phyloP scores from a whole-genome alignment of 2,329 filamentous ascomycete genomes.

The Fusarium domesticum region DNA sequence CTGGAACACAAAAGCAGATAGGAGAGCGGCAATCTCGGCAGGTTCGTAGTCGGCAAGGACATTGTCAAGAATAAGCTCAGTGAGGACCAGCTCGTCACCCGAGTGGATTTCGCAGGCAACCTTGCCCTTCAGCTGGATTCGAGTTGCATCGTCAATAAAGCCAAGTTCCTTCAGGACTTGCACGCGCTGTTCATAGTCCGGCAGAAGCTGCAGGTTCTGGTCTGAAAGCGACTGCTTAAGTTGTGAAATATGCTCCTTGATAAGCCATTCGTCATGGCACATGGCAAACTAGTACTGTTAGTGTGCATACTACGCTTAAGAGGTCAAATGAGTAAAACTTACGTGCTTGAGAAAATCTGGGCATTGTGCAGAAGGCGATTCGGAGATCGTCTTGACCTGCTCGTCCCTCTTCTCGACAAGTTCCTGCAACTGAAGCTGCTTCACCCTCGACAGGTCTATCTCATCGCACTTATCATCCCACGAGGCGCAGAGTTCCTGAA shows the following conservation, averaged over 20 bases:
- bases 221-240: slow-evolving; percentile 89
- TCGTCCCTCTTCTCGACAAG: slow-evolving; percentile 69
- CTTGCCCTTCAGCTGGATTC: slow-evolving; percentile 95
- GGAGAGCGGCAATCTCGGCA: slow-evolving; percentile 89
- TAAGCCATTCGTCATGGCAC: slow-evolving; percentile 94
- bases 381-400: slow-evolving; percentile 60
- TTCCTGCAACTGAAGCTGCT: slow-evolving; percentile 77
- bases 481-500: slow-evolving; percentile 65
- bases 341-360: slow-evolving; percentile 83
- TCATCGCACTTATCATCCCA: slow-evolving; percentile 85
- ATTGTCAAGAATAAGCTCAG: slow-evolving; percentile 94
- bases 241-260: slow-evolving; percentile 88
- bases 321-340: slow-evolving; percentile 39
- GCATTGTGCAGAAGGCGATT: slow-evolving; percentile 66
- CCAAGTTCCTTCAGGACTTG: slow-evolving; percentile 86
- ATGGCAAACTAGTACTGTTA: slow-evolving; percentile 73
- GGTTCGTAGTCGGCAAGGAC: slow-evolving; percentile 93
- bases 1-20: slow-evolving; percentile 95
- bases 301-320: neutral
- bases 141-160: slow-evolving; percentile 82
- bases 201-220: slow-evolving; percentile 91
- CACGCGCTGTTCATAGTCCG: slow-evolving; percentile 94
- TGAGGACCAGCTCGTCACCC: slow-evolving; percentile 91
- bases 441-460: slow-evolving; percentile 75
- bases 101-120: slow-evolving; percentile 98